Conservation (phyloP, 2,329 filamentous ascomycete species). For the Rutstroemia sp. region DNA sequence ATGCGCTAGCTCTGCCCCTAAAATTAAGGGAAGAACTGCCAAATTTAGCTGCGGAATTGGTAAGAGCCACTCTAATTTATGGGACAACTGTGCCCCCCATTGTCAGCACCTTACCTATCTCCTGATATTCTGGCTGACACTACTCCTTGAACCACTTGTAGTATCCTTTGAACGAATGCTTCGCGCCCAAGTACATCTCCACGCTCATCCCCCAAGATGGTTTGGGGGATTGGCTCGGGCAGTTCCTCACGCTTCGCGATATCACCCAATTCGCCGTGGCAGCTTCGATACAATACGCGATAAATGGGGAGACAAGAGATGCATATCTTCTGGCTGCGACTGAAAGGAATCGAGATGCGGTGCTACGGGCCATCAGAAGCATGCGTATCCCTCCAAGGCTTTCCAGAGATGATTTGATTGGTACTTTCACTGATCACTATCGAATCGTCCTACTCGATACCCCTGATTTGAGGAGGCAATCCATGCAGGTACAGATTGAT, state of each 20-base stretch:
- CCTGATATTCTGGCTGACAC: background rate
- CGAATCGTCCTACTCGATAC: slow-evolving; percentile 34
- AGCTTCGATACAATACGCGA: slow-evolving; percentile 33
- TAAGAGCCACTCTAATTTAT: slow-evolving; percentile 17
- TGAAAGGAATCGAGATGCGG: slow-evolving; percentile 32
- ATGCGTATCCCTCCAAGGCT: slow-evolving; percentile 31
- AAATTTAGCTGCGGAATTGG: slow-evolving; percentile 33
- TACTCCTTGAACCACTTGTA: slow-evolving; percentile 10
- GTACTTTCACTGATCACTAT: slow-evolving; percentile 32
- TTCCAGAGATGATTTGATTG: slow-evolving; percentile 31
- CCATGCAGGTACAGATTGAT: slow-evolving; percentile 24
- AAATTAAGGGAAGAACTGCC: slow-evolving; percentile 31
- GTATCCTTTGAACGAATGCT: slow-evolving; percentile 34
- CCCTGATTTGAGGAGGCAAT: slow-evolving; percentile 25
- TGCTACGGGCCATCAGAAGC: slow-evolving; percentile 32
- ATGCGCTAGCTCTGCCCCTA: slow-evolving; percentile 30
- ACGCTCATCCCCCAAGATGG: slow-evolving; percentile 29
- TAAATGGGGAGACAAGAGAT: slow-evolving; percentile 31
- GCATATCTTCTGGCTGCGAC: slow-evolving; percentile 30
- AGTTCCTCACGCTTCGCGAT: slow-evolving; percentile 35
- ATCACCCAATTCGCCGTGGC: slow-evolving; percentile 34
- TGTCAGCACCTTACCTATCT: background rate
- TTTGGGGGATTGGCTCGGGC: slow-evolving; percentile 31
- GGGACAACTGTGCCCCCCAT: background rate
- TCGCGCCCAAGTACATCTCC: slow-evolving; percentile 31